Percentiles rank a stretch among this genome's conserved stretches.
Evolutionary conservation across 1,139 yeast species (phyloP).

Genomic region (Blastobotrys niveus): DNA sequence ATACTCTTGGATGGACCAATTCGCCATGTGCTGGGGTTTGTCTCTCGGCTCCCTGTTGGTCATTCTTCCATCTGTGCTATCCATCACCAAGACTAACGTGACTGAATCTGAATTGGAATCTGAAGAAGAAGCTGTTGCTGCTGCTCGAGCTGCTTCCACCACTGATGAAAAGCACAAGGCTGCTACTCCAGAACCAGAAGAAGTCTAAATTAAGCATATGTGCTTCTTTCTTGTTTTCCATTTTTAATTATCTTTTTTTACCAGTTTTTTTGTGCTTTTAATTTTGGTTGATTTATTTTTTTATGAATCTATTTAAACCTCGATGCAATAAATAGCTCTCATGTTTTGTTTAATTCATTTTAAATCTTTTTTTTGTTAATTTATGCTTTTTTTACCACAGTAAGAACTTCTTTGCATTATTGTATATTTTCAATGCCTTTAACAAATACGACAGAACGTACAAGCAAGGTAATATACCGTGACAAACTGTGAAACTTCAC

Average conservation of each 20-base stretch:
- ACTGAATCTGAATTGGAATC: conserved; percentile 5
- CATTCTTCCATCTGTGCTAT: conserved; percentile 36
- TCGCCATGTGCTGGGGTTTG: conserved; percentile 51
- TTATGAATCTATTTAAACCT: background rate
- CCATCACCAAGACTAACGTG: conserved; percentile 18
- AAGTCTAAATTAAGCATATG: background rate
- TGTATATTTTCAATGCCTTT: too few species aligned
- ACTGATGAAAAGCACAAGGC: conserved; percentile 8
- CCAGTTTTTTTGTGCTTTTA: background rate
- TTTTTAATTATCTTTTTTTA: background rate
- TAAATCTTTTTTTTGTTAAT: too few species aligned
- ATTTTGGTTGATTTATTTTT: background rate
- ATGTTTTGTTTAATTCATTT: too few species aligned
- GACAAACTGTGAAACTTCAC: too few species aligned
- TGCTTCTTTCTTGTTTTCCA: background rate
- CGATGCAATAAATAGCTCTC: too few species aligned
- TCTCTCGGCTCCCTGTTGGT: conserved; percentile 42
- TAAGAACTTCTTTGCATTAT: too few species aligned
- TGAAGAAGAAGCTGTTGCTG: conserved; percentile 4
- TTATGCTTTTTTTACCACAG: too few species aligned
- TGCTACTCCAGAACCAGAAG: too few species aligned
- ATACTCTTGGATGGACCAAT: conserved; percentile 41
- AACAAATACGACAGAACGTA: too few species aligned
- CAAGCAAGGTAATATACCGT: too few species aligned
- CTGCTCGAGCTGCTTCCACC: conserved; percentile 4